Percentiles rank a stretch among this genome's conserved stretches.
Conservation (phyloP, 169 alveolate genomes). For the Plasmodium fragile region DNA sequence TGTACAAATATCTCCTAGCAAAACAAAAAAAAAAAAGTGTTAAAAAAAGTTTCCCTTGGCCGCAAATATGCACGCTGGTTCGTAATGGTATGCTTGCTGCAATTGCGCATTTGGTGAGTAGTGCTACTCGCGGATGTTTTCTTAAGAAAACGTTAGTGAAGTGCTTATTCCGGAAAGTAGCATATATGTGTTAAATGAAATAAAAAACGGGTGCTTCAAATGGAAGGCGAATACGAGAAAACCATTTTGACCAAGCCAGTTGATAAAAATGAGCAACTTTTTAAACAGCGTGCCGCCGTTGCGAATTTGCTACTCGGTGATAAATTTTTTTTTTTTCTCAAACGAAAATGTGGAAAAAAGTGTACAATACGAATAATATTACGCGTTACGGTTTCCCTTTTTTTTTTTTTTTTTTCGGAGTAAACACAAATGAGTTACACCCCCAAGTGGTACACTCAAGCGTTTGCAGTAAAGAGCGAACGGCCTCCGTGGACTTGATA, state of each 20-base stretch:
- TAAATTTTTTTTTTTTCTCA: background rate
- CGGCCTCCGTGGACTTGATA: background rate
- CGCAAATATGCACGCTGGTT: constrained; percentile 1
- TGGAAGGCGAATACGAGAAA: constrained; percentile 1
- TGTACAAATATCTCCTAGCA: background rate
- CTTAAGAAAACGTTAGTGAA: background rate
- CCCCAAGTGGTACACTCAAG: background rate
- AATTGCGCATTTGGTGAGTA: background rate
- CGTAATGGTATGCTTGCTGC: background rate
- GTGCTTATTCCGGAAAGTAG: background rate
- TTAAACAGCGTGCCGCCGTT: background rate
- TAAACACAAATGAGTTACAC: background rate
- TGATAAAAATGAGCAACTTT: background rate
- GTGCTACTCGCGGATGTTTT: background rate
- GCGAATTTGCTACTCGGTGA: background rate
- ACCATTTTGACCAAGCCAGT: background rate
- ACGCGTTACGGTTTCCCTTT: background rate
- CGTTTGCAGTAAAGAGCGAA: background rate
- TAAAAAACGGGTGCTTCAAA: background rate
- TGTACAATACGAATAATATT: background rate
- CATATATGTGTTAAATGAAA: background rate
- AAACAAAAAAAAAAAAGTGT: background rate
- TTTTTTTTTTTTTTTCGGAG: background rate
- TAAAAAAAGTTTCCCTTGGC: background rate
- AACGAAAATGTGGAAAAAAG: background rate